Conservation (phyloP, 2,329 filamentous ascomycete genomes). For the Fusarium sp. region DNA sequence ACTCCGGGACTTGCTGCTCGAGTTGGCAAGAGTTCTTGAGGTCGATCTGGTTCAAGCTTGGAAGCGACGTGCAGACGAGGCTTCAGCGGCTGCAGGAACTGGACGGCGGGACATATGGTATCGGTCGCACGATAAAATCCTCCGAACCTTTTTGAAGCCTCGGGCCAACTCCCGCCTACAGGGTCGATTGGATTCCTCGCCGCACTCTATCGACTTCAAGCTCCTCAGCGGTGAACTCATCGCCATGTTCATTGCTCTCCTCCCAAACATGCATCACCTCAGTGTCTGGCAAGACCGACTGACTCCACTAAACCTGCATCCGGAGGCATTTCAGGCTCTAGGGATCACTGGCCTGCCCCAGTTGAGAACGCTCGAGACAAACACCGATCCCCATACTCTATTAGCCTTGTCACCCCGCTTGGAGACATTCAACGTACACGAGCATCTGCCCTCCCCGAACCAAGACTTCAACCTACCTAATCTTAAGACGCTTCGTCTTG, state of each 20-base stretch:
- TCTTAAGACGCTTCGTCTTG: not conserved
- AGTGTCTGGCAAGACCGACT: not conserved
- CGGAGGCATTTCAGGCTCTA: not conserved
- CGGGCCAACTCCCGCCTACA: not conserved
- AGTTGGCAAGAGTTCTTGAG: not conserved
- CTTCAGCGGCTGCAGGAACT: not conserved
- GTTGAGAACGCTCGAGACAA: not conserved
- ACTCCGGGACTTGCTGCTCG: not conserved
- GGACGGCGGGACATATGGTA: not conserved
- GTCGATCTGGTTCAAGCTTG: not conserved
- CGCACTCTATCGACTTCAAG: not conserved
- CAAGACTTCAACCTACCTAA: not conserved
- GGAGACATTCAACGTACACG: not conserved
- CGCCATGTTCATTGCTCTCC: not conserved
- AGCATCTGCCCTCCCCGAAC: not conserved
- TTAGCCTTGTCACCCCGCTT: not conserved
- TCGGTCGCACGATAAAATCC: not conserved
- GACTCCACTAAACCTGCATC: not conserved
- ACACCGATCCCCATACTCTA: not conserved
- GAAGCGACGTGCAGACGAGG: not conserved
- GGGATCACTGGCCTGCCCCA: not conserved
- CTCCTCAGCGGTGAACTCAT: not conserved
- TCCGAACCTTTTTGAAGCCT: not conserved
- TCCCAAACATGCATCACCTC: not conserved
- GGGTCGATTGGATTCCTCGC: no score